These are phyloP conservation scores for Kodamaea sp. DNA, from an alignment of 1,139 yeast species.

Conservation along the genomic window DNA sequence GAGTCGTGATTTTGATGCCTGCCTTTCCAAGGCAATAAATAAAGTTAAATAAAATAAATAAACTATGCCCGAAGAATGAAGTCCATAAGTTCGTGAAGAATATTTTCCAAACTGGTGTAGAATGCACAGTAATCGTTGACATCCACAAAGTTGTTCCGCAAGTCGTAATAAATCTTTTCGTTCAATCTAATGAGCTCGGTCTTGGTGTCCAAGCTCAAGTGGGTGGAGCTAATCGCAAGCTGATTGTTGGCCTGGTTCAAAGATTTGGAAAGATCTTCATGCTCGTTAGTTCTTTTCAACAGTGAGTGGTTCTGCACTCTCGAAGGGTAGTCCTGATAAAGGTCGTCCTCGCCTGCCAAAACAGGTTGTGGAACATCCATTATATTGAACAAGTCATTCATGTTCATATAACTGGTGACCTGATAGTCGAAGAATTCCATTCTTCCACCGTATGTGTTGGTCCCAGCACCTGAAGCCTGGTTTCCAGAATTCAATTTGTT, in stretches of 20 bases:
- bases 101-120: conserved; percentile 43
- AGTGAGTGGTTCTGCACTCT: neutral
- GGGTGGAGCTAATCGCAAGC: conserved; percentile 11
- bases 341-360: conserved; percentile 6
- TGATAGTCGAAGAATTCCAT: conserved; percentile 45
- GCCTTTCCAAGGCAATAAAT: too few species aligned
- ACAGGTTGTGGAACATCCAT: conserved; percentile 49
- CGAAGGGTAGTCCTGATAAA: neutral
- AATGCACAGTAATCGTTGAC: conserved; percentile 50
- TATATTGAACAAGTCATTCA: conserved; percentile 42
- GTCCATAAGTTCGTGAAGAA: conserved; percentile 42
- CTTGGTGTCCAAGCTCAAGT: conserved; percentile 13
- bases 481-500: conserved; percentile 13
- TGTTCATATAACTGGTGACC: conserved; percentile 39
- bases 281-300: neutral
- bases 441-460: conserved; percentile 11
- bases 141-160: conserved; percentile 47
- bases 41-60: too few species aligned
- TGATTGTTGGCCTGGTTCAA: conserved; percentile 7
- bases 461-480: conserved; percentile 7
- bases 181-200: conserved; percentile 36
- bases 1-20: too few species aligned
- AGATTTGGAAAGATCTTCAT: neutral
- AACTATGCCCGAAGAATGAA: too few species aligned
- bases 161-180: conserved; percentile 44